Percentiles rank a stretch among this genome's conserved stretches.
phyloP scores from a whole-genome alignment of 1,284 basidiomycete species.

The Fomitopsis palustris region DNA sequence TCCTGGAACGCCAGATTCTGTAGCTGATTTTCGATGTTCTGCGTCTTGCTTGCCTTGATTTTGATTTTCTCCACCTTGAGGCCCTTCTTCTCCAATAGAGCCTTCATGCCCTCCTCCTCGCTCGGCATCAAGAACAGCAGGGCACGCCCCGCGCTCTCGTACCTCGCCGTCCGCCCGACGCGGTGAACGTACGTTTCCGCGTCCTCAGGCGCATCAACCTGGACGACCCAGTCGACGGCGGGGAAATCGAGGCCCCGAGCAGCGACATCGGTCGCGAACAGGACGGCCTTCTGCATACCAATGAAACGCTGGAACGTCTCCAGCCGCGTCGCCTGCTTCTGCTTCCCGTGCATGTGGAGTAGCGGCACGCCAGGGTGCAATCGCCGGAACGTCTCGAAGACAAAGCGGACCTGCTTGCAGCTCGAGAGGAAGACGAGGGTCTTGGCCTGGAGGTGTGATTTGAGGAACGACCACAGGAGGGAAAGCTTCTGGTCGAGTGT shows the following conservation, averaged over 20 bases:
- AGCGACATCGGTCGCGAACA: slow-evolving; percentile 97
- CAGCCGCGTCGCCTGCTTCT: slow-evolving; percentile 90
- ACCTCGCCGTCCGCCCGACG: slow-evolving; percentile 93
- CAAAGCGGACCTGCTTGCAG: slow-evolving; percentile 96
- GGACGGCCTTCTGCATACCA: slow-evolving; percentile 72
- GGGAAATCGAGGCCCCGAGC: slow-evolving; percentile 98
- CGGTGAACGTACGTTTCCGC: slow-evolving; percentile 98
- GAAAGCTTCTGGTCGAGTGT: slow-evolving; percentile 88
- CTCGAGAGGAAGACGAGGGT: slow-evolving; percentile 92
- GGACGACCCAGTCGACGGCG: slow-evolving; percentile 95
- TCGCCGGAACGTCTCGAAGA: slow-evolving; percentile 94
- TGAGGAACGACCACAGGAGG: slow-evolving; percentile 93
- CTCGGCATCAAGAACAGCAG: slow-evolving; percentile 84
- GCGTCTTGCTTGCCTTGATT: slow-evolving; percentile 86
- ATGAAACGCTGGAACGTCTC: slow-evolving; percentile 83
- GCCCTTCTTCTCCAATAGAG: slow-evolving; percentile 69
- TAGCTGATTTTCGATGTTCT: slow-evolving; percentile 83
- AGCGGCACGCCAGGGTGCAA: slow-evolving; percentile 92
- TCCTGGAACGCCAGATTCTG: slow-evolving; percentile 95
- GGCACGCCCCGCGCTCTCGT: slow-evolving; percentile 87
- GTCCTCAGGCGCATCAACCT: slow-evolving; percentile 97
- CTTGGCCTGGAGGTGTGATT: slow-evolving; percentile 91
- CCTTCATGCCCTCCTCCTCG: slow-evolving; percentile 89
- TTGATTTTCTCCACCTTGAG: slow-evolving; percentile 85
- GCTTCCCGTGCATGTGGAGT: slow-evolving; percentile 94